Percentiles rank a stretch among this genome's conserved stretches.
phyloP scores from a whole-genome alignment of 192 early-diverging fungal species.

The Linnemannia zychae region DNA sequence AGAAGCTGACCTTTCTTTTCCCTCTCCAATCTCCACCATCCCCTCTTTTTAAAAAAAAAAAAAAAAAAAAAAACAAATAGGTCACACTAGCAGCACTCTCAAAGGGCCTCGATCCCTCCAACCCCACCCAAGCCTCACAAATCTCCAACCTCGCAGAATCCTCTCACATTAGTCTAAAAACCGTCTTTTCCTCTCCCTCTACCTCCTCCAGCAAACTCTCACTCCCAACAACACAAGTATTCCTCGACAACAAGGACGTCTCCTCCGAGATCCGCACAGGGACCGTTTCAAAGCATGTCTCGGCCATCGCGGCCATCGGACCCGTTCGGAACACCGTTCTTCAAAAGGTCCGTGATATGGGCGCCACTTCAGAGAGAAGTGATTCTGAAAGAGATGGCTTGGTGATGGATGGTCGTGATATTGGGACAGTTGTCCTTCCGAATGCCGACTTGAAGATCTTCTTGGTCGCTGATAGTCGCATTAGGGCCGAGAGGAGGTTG shows the following conservation, averaged over 20 bases:
- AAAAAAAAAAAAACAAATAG: slow-evolving; percentile 17
- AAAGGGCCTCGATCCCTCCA: slow-evolving; percentile 54
- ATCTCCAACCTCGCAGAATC: slow-evolving; percentile 53
- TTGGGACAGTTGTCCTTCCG: slow-evolving; percentile 82
- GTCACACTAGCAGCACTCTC: slow-evolving; percentile 58
- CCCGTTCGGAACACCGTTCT: slow-evolving; percentile 66
- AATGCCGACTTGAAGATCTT: slow-evolving; percentile 85
- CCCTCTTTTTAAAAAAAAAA: neutral
- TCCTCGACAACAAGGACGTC: slow-evolving; percentile 75
- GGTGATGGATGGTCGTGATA: slow-evolving; percentile 90
- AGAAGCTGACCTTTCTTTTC: too few species aligned
- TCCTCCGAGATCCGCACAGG: slow-evolving; percentile 70
- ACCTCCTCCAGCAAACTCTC: neutral
- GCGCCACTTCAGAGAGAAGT: slow-evolving; percentile 13
- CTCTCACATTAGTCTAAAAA: slow-evolving; percentile 8
- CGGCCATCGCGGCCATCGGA: slow-evolving; percentile 71
- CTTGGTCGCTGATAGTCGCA: slow-evolving; percentile 72
- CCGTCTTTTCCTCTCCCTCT: neutral
- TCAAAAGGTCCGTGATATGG: slow-evolving; percentile 68
- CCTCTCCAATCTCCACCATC: neutral
- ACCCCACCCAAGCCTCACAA: slow-evolving; percentile 34
- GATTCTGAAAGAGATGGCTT: slow-evolving; percentile 58
- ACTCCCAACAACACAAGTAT: slow-evolving; percentile 39
- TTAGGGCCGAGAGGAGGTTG: slow-evolving; percentile 77
- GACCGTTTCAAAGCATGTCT: slow-evolving; percentile 68